Conservation (phyloP, 2,329 filamentous ascomycete genomes). For the Seiridium unicorne region DNA sequence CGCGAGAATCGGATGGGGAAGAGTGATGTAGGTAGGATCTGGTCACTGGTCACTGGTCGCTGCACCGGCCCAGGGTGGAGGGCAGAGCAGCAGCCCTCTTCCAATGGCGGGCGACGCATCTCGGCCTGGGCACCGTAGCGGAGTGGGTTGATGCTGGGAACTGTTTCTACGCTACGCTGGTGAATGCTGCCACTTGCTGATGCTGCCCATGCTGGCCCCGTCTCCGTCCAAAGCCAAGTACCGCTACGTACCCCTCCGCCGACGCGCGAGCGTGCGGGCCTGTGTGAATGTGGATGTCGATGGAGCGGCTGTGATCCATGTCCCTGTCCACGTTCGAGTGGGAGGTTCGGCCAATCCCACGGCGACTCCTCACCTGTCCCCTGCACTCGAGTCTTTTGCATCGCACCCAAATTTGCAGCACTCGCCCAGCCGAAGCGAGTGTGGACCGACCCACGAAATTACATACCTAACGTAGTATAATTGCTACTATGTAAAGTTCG, state of each 20-base stretch:
- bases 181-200: slow-evolving; percentile 3
- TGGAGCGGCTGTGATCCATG: background rate
- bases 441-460: slow-evolving; percentile 1
- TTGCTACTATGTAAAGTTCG: background rate
- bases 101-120: slow-evolving; percentile 4
- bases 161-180: slow-evolving; percentile 2
- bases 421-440: slow-evolving; percentile 10
- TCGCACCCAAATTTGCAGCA: slow-evolving; percentile 3
- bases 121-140: slow-evolving; percentile 7
- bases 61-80: background rate
- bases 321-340: slow-evolving; percentile 5
- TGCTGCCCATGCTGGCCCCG: background rate
- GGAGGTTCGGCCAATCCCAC: slow-evolving; percentile 4
- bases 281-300: background rate
- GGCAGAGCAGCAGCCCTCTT: background rate
- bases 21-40: slow-evolving; percentile 10
- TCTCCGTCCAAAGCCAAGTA: background rate
- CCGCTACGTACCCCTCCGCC: background rate
- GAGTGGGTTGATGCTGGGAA: slow-evolving; percentile 5
- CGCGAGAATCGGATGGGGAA: slow-evolving; percentile 6
- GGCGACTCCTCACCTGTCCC: slow-evolving; percentile 1
- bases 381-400: background rate
- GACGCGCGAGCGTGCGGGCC: background rate
- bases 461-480: background rate
- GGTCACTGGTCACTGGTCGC: background rate